Evolutionary conservation across 768 basidiomycete species (phyloP), one percentile per base, ranked within the genome.

Genomic region (Mrakia blollopis): DNA sequence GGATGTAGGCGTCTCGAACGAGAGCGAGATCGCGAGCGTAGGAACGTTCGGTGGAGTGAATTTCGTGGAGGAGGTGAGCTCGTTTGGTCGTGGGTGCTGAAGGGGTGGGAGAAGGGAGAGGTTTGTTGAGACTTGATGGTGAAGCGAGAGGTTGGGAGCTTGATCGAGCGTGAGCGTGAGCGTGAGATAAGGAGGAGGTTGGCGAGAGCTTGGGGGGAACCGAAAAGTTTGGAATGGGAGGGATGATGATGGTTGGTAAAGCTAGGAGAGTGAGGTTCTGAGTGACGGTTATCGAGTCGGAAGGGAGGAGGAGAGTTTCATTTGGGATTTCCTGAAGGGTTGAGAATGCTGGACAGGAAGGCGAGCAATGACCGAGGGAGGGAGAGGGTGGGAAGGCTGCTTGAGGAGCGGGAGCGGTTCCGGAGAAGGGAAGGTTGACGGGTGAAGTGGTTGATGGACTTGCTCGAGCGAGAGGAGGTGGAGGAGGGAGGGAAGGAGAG

Each of bases 11-110:
- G 74, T 84, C 83, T 8, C 84, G 79, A 25, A 84, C 78, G 37
- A 84, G 78, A 10, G 81, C 81, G 11, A 84, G 79, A 73, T 84
- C 84, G 28, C 78, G 79, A 1, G 84, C 83, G 78, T 83, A 84
- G 10, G 81, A 79, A 32, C 83, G 80, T 73, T 84, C 84, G 30
- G 83, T 83, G 14, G 79, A 76, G 21, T 80, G 80, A 47, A 84
- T 84, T 78, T 84, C 84, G 54, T 82, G 80, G 32, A 84, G 80
- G 28, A 84, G 80, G 60, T 84, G 81, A 28, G 81, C 77, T 9
- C 84, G 81, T 72, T 83, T 84, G 0, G 82, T 80, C 11, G 72
- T 78, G 0, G 77, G 72, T 11, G 73, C 52, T 32, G 75, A 47
- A 7, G 44, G 62, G 47, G 63, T 47, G 10, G 50, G 23, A 32